Percentiles rank a stretch among this genome's conserved stretches.
Conservation (phyloP, 345 rosid genomes). For the Ceriops zippeliana region DNA sequence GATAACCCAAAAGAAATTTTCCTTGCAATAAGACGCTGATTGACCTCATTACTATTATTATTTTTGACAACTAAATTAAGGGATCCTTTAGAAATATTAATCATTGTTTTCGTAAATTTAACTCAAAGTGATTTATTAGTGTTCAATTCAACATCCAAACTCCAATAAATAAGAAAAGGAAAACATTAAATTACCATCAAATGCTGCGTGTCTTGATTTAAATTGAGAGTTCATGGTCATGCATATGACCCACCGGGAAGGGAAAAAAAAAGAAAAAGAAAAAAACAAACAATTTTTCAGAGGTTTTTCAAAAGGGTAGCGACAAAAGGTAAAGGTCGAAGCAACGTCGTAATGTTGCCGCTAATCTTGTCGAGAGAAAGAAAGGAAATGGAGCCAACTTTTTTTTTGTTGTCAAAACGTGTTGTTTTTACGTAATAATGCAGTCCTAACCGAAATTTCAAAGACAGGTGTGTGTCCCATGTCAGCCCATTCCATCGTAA, state of each 20-base stretch:
- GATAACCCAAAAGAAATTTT: no score
- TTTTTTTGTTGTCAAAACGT: conserved; percentile 1
- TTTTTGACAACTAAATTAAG: no score
- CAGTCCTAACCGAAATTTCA: neutral
- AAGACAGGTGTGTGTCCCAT: no score
- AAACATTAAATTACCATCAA: no score
- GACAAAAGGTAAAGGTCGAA: conserved; percentile 10
- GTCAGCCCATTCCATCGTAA: neutral
- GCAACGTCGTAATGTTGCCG: conserved; percentile 4
- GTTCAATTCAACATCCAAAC: no score
- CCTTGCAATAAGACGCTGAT: rapidly evolving
- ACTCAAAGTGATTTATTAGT: no score
- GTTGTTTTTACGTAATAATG: no score
- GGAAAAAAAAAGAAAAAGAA: neutral
- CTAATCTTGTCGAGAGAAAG: conserved; percentile 7
- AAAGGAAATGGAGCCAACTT: neutral
- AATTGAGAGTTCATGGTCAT: neutral
- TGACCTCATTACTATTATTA: no score
- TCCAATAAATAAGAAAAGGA: no score
- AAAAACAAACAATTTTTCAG: neutral
- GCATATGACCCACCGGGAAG: neutral
- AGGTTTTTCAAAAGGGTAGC: neutral
- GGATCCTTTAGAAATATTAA: no score
- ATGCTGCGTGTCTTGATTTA: no score
- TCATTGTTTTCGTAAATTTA: no score